These are phyloP conservation scores for Diplotaxis tenuifolia DNA, from an alignment of 345 rosid genomes.

Conservation along the genomic window DNA sequence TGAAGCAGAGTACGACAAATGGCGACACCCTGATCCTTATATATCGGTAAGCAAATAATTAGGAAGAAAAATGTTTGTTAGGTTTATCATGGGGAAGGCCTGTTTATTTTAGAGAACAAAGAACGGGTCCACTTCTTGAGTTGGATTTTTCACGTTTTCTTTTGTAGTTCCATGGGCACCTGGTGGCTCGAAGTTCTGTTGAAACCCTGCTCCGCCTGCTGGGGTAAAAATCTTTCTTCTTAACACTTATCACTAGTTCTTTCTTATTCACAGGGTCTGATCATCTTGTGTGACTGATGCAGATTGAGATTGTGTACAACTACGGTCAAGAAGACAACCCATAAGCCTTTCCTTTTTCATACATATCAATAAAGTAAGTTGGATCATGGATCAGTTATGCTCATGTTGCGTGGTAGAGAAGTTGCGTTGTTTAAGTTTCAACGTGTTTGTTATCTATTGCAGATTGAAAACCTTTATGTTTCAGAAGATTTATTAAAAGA, in stretches of 20 bases:
- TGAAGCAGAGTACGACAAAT: conserved; percentile 73
- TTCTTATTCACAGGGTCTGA: conserved; percentile 6
- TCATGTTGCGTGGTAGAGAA: background rate
- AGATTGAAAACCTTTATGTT: conserved; percentile 27
- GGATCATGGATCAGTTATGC: background rate
- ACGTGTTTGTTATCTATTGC: conserved; percentile 19
- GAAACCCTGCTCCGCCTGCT: conserved; percentile 87
- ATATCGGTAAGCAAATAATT: conserved; percentile 63
- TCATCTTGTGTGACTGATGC: conserved; percentile 34
- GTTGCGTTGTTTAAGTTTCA: background rate
- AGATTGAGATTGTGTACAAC: conserved; percentile 87
- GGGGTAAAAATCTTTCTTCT: conserved; percentile 64
- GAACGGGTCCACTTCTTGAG: too few relatives aligned
- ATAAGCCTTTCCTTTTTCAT: conserved; percentile 38
- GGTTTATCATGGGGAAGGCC: too few relatives aligned
- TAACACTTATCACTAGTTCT: background rate
- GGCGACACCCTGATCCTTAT: conserved; percentile 99
- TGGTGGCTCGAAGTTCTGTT: conserved; percentile 85
- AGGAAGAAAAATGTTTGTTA: too few relatives aligned
- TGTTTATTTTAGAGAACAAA: too few relatives aligned
- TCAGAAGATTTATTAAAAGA: conserved; percentile 2
- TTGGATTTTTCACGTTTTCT: conserved; percentile 7
- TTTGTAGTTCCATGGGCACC: conserved; percentile 98
- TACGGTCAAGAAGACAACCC: conserved; percentile 85
- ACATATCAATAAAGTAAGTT: conserved; percentile 35